Percentiles rank a stretch among this genome's conserved stretches.
Conservation (phyloP, 805 yeast genomes). For the Starmerella riodocensis region DNA sequence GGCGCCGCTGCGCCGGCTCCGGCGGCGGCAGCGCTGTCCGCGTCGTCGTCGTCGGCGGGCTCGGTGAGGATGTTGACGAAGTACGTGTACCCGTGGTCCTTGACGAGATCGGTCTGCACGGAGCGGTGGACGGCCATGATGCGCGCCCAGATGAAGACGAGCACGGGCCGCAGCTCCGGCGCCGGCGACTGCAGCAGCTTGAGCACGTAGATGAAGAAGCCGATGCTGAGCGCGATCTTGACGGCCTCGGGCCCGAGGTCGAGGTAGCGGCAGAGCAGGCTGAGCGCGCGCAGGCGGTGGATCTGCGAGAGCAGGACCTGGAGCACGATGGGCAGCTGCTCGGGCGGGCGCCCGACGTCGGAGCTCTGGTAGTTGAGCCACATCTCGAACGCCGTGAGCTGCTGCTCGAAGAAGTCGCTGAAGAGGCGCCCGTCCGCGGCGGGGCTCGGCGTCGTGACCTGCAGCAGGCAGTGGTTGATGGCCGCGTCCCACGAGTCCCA, state of each 20-base stretch:
- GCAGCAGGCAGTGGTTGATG: constrained; percentile 76
- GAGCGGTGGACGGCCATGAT: constrained; percentile 89
- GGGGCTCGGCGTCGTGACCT: constrained; percentile 27
- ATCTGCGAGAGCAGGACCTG: constrained; percentile 90
- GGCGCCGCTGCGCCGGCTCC: too few species aligned
- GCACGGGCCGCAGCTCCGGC: constrained; percentile 81
- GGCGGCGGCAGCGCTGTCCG: not conserved
- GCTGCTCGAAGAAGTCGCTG: constrained; percentile 90
- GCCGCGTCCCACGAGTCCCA: constrained; percentile 99
- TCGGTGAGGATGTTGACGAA: constrained; percentile 58
- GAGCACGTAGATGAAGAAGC: constrained; percentile 88
- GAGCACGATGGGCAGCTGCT: constrained; percentile 83
- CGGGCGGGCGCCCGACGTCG: constrained; percentile 75
- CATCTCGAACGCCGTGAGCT: constrained; percentile 86
- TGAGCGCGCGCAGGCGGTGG: constrained; percentile 79
- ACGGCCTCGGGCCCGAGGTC: constrained; percentile 99
- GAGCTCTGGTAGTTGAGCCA: constrained; percentile 83
- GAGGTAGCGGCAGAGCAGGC: constrained; percentile 66
- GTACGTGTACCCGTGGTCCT: constrained; percentile 80
- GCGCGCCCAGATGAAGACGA: constrained; percentile 94
- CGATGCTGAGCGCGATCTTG: constrained; percentile 78
- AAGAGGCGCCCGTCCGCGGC: constrained; percentile 49
- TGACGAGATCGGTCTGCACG: constrained; percentile 82
- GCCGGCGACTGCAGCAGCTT: constrained; percentile 89
- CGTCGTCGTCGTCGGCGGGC: not conserved